Conservation (phyloP, 2,329 filamentous ascomycete species). For the Neurospora crassa region DNA sequence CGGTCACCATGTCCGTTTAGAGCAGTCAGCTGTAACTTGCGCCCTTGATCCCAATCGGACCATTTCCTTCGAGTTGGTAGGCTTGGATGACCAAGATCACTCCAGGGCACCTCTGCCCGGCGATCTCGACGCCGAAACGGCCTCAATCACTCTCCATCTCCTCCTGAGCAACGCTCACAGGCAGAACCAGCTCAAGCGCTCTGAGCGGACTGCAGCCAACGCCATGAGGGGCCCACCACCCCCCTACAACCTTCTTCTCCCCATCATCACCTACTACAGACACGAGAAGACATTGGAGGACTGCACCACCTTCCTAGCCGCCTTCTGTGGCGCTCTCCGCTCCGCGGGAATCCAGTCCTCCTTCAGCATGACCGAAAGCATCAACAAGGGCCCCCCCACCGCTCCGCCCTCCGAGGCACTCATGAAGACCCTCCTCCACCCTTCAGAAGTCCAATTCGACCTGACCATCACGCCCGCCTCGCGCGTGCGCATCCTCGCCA, state of each 20-base stretch:
- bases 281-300: constrained; percentile 32
- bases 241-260: constrained; percentile 40
- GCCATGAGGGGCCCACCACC: constrained; percentile 28
- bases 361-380: constrained; percentile 32
- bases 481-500: constrained; percentile 33
- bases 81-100: constrained; percentile 39
- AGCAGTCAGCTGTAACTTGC: constrained; percentile 48
- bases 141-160: constrained; percentile 61
- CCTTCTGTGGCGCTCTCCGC: constrained; percentile 34
- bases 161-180: constrained; percentile 73
- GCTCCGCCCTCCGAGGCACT: constrained; percentile 34
- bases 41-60: constrained; percentile 42
- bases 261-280: constrained; percentile 39
- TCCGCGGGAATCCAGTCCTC: constrained; percentile 33
- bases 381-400: constrained; percentile 15
- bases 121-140: constrained; percentile 48
- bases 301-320: constrained; percentile 33
- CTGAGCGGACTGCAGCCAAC: constrained; percentile 39
- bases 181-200: constrained; percentile 60
- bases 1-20: constrained; percentile 58
- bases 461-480: constrained; percentile 35
- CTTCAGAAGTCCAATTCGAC: constrained; percentile 32
- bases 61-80: constrained; percentile 59
- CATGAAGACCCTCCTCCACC: constrained; percentile 32
- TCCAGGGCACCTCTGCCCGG: constrained; percentile 21